Evolutionary conservation across 306 rosid genomes (phyloP), one percentile per base, ranked within the genome.

Genomic region (Canavalia gladiata): DNA sequence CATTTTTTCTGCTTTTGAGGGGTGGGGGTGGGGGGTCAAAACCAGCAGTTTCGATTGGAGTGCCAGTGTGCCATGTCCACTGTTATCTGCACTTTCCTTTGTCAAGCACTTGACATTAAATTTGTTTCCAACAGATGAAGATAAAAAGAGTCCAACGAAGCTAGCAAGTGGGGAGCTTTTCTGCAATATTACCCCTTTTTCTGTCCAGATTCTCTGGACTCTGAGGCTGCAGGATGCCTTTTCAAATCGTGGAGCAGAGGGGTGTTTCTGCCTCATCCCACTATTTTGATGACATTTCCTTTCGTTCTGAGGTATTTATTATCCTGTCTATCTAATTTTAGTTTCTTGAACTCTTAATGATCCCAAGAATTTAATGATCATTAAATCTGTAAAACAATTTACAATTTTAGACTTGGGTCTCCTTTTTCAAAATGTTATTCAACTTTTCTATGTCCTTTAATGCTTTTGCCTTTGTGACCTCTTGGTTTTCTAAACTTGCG

Each of bases 191-290:
- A 29, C 43, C 12, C 30, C 41, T 85, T 84, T 28, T 43, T 0
- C 25, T 18, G 25, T 18, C 25, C 51, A 79, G 51, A 25, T 62
- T 83, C 59, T 71, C 68, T 71, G 83, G 79, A 62, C 76, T 77
- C 4, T 37, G 78, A 71, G 84, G 82, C 76, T 83, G 78, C 82
- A 83, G 75, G 81, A 91, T 91, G 95, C 91, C 93, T 83, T 91
- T 84, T 79, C 90, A 89, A 85, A 63, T 89, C 70, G 83, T 85
- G 92, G 91, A 88, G 71, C 90, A 85, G 79, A 83, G 89, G 79
- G 87, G 87, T 47, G 81, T 89, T 80, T 83, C 91, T 43, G 87
- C 89, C 76, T 83, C 95, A 51, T 63, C 93, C 35, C 89, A 78
- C 63, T 47, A 68, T 77, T 91, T 81, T 79, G 90, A 88, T 72